Evolutionary conservation across 1,284 basidiomycete genomes (phyloP).

Genomic region (Microstroma glucosiphilum): DNA sequence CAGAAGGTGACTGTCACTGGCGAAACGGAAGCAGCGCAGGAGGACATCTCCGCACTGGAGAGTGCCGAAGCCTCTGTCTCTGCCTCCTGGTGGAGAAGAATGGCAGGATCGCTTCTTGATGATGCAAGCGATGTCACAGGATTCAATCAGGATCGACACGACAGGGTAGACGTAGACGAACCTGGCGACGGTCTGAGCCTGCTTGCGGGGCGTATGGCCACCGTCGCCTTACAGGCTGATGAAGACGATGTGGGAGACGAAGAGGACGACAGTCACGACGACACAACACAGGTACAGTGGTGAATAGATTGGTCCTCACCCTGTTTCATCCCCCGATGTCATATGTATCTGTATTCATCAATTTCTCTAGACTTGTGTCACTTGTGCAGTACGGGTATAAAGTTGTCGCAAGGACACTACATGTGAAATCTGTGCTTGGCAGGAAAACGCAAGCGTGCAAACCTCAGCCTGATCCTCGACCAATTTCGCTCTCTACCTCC

Average conservation of each 20-base stretch:
- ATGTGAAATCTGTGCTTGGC: no score
- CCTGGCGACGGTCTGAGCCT: background rate
- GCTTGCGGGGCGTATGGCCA: constrained; percentile 15
- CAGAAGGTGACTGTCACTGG: background rate
- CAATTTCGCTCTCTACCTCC: no score
- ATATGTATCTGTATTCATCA: no score
- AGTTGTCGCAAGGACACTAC: no score
- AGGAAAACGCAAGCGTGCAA: no score
- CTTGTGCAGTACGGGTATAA: no score
- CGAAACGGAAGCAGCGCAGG: background rate
- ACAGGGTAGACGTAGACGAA: no score
- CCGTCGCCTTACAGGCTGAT: constrained; percentile 10
- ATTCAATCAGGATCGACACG: background rate
- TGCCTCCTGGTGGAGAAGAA: background rate
- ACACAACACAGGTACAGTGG: no score
- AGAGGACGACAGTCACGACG: background rate
- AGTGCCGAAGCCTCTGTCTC: background rate
- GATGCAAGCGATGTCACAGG: background rate
- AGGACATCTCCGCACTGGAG: constrained; percentile 2
- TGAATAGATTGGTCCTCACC: no score
- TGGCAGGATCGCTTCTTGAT: background rate
- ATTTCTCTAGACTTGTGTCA: no score
- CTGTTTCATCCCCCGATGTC: no score
- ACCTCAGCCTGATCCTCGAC: no score
- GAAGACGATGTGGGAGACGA: background rate